phyloP scores from a whole-genome alignment of 2,329 filamentous ascomycete genomes.

The Aspergillus arachidicola region DNA sequence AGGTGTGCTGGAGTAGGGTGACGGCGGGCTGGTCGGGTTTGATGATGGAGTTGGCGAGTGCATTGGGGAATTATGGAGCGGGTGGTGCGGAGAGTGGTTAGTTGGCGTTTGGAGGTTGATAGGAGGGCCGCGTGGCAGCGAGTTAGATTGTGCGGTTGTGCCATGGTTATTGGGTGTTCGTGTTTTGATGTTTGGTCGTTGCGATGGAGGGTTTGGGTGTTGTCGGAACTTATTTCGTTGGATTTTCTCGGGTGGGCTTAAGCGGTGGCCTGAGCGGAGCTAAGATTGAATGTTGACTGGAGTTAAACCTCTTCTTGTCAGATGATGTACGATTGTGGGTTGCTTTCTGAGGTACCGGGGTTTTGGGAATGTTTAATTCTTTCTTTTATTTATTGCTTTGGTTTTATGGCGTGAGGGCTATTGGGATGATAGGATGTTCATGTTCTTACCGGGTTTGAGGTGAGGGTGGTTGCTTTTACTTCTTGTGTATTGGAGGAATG shows the following conservation, averaged over 20 bases:
- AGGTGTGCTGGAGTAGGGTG: background rate
- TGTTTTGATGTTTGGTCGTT: background rate
- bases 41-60: background rate
- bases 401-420: background rate
- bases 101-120: background rate
- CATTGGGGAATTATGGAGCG: background rate
- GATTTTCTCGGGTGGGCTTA: slow-evolving; percentile 11
- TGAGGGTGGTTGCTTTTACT: no score
- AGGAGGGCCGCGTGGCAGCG: background rate
- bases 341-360: background rate
- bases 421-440: background rate
- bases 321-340: background rate
- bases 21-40: background rate
- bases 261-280: slow-evolving; percentile 24
- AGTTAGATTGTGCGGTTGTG: background rate
- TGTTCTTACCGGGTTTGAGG: background rate
- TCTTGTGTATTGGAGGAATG: background rate
- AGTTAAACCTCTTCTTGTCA: background rate
- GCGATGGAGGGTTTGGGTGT: background rate
- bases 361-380: background rate
- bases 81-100: background rate
- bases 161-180: background rate
- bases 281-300: slow-evolving; percentile 9
- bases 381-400: background rate
- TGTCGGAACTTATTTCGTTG: background rate